Conservation (phyloP, 306 rosid genomes). For the Trifolium subterraneum region DNA sequence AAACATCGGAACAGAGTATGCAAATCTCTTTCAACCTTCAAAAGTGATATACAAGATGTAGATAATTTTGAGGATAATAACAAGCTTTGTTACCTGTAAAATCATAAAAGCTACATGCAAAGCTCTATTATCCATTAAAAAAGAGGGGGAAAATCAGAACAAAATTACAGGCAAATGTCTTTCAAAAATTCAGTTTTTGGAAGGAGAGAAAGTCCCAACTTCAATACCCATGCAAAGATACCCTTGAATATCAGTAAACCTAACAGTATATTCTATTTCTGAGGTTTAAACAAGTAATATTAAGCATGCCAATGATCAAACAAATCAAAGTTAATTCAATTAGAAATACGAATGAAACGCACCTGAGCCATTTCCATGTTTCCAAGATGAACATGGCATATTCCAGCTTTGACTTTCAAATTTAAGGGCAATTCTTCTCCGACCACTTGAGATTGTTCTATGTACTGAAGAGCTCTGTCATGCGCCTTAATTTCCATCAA, state of each 20-base stretch:
- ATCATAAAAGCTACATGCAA: not conserved
- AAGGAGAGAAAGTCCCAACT: constrained; percentile 24
- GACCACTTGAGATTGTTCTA: constrained; percentile 56
- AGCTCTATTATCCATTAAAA: not conserved
- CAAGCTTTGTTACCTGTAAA: constrained; percentile 7
- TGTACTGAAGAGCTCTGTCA: constrained; percentile 68
- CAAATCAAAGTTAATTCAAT: constrained; percentile 28
- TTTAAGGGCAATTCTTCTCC: constrained; percentile 59
- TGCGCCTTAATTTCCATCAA: constrained; percentile 69
- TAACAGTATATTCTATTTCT: not conserved
- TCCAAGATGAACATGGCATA: constrained; percentile 75
- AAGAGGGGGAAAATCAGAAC: not conserved
- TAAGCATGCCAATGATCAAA: not conserved
- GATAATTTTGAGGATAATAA: constrained; percentile 23
- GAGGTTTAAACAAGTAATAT: constrained; percentile 22
- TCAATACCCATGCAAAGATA: constrained; percentile 1
- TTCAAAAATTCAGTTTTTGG: not conserved
- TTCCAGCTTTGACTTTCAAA: constrained; percentile 74
- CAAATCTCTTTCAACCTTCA: constrained; percentile 20
- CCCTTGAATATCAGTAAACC: too few relatives aligned
- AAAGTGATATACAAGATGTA: not conserved
- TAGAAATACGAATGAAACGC: constrained; percentile 39
- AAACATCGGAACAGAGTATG: constrained; percentile 5
- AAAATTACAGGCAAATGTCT: not conserved
- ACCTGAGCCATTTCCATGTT: constrained; percentile 80